Evolutionary conservation across 2,329 filamentous ascomycete genomes (phyloP).

Genomic region (Lecanicillium sp.): DNA sequence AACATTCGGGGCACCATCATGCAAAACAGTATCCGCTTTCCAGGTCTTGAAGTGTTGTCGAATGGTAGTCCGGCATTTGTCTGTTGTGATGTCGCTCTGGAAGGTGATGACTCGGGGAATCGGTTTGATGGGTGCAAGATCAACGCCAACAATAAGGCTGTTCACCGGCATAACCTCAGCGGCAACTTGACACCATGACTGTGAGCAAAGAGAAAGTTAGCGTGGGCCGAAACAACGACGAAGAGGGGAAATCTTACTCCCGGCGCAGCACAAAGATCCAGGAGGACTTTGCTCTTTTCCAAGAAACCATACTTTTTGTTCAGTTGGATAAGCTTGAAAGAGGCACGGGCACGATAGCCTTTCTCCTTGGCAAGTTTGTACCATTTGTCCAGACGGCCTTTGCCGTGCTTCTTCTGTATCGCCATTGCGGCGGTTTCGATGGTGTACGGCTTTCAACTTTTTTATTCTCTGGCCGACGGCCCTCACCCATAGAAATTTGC

Average conservation of each 20-base stretch:
- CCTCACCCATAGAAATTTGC: constrained; percentile 30
- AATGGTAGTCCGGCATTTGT: constrained; percentile 88
- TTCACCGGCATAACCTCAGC: constrained; percentile 88
- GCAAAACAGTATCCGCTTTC: constrained; percentile 92
- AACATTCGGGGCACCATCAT: constrained; percentile 96
- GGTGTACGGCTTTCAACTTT: constrained; percentile 2
- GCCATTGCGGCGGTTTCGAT: constrained; percentile 47
- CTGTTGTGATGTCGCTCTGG: constrained; percentile 95
- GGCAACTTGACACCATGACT: constrained; percentile 95
- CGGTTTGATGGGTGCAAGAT: constrained; percentile 89
- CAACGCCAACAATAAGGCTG: constrained; percentile 88
- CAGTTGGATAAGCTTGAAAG: constrained; percentile 95
- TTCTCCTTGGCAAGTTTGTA: constrained; percentile 98
- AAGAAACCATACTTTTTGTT: constrained; percentile 99
- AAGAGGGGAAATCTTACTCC: constrained; percentile 70
- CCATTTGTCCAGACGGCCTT: constrained; percentile 97
- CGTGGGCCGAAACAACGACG: background rate
- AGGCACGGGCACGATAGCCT: constrained; percentile 88
- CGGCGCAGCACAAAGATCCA: constrained; percentile 96
- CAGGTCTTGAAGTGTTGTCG: constrained; percentile 85
- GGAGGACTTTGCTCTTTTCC: constrained; percentile 88
- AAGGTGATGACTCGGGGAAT: constrained; percentile 93
- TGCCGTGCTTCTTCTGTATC: constrained; percentile 98
- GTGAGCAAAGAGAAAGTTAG: constrained; percentile 18
- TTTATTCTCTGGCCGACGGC: constrained; percentile 7